Base-by-base conservation (phyloP, 441 rosid genomes). In the Omphalea diandra region DNA sequence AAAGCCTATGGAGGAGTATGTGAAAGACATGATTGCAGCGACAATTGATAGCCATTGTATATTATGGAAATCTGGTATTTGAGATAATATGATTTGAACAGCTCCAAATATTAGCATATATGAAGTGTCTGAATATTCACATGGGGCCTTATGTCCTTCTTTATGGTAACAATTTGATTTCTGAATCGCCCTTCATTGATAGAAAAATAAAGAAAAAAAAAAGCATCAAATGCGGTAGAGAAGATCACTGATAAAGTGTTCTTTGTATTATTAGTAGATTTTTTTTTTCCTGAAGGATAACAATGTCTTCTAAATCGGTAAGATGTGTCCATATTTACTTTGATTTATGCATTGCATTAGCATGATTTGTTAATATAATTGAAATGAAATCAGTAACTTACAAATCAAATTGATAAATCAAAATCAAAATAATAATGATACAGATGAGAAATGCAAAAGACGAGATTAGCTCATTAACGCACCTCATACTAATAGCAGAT, bases 11-110 rank as follows among this genome's bases (percentile, higher is more conserved):
- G 74, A 84, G 8, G 96, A 71, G 64, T 90, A 90, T 29, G 83
- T 36, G 68, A 88, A 85, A 17, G 96, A 90, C 96, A 90, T 86
- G 27, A 73, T 29, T 0, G 93, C 89, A 5, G 93, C 89, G 4
- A 84, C 18, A 62, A 88, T 12, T 17, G 96, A 90, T 46, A 90
- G 81, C 73, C 84, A 85, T 38, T 75, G 70, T 20, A 90, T 73
- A 64, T 87, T 60, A 11, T 82, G 86, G 54, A 88, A 86, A 67
- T 86, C 84, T 40, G 93, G 90, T 36, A 84, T 72, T 68, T 88
- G 93, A 17, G 93, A 88, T 0, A 86, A 73, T 26, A 83, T 24
- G 27, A 88, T 75, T 59, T 90, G 87, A 53, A 79, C 33, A 27
- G 63, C 11, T 67, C 93, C 93, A 72, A 88, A 90, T 17, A 78